phyloP scores from a whole-genome alignment of 192 early-diverging fungal species.

The Geranomyces variabilis region DNA sequence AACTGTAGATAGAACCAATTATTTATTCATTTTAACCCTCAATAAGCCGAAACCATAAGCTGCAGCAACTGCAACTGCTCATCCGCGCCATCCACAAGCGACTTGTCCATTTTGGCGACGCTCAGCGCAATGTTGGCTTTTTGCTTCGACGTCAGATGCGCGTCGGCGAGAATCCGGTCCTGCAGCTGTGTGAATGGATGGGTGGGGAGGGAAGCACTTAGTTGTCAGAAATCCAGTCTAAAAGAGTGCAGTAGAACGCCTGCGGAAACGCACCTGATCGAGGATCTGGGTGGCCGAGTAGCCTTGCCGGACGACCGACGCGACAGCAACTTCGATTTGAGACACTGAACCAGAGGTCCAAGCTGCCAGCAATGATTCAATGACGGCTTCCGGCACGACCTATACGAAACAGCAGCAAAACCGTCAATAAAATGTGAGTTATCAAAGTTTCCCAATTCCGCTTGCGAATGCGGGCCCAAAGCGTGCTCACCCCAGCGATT shows the following conservation, averaged over 20 bases:
- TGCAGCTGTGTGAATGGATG: conserved; percentile 53
- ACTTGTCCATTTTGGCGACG: conserved; percentile 73
- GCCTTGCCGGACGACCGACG: conserved; percentile 66
- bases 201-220: background rate
- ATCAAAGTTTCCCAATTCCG: too few species aligned
- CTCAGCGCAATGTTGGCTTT: conserved; percentile 72
- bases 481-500: conserved; percentile 77
- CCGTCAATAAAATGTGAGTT: conserved; percentile 1
- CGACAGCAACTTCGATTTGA: conserved; percentile 55
- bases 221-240: too few species aligned
- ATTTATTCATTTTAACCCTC: too few species aligned
- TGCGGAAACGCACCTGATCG: conserved; percentile 56
- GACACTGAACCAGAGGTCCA: conserved; percentile 55
- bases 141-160: conserved; percentile 64
- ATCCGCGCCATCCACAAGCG: conserved; percentile 83
- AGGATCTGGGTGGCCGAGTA: conserved; percentile 78
- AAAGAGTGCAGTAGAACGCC: background rate
- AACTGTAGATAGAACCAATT: too few species aligned
- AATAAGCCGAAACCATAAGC: conserved; percentile 32
- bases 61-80: conserved; percentile 83
- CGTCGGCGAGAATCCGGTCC: conserved; percentile 63
- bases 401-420: too few species aligned
- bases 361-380: conserved; percentile 62
- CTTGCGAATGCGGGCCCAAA: too few species aligned
- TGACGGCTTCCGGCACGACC: conserved; percentile 66